Base-by-base conservation (phyloP, 2,329 filamentous ascomycete species). In the Penicillium occitanis region DNA sequence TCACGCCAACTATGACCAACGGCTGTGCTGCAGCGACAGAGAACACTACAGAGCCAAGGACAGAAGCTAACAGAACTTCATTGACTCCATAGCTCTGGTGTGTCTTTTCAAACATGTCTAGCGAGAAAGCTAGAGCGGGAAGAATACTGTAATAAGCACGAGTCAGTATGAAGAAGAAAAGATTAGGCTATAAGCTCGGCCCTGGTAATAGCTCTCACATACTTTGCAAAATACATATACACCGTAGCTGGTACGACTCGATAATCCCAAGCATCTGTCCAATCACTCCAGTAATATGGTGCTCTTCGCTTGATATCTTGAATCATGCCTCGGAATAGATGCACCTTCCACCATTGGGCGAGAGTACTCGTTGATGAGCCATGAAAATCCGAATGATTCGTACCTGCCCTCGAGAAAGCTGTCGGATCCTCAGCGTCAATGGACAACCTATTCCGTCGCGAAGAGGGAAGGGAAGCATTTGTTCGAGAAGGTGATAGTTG, bases 151-250 rank as follows among this genome's bases (percentile, higher is more conserved):
- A 14, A 13, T 7, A 25, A 6, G 19, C n/a, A 25, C 33, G 5
- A 5, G 33, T 57, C 53, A 57, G 10, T 25, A 35, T 37, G 30
- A 8, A 57, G 53, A 40, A 37, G 5, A 30, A n/a, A 5, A 33
- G 7, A 14, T 28, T 50, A 5, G 5, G 22, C 22, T 33, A 30
- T 13, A 33, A 22, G 33, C 10, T 57, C 19, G n/a, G 5, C 4
- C n/a, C 25, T 40, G 33, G 11, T 22, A 19, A 33, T 11, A 19
- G n/a, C 33, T 40, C 65, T 40, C 53, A 73, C 84, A 74, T 84
- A 94, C 91, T 96, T 96, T 69, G 92, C 92, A 84, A 96, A 96
- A 81, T 95, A 96, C 91, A 96, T 96, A 79, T 96, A 96, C 35
- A 96, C 82, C 10, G 92, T 96, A 17, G 91, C 91, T 1, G 92